Evolutionary conservation across 768 basidiomycete species (phyloP).

Genomic region (Boletales sp.): DNA sequence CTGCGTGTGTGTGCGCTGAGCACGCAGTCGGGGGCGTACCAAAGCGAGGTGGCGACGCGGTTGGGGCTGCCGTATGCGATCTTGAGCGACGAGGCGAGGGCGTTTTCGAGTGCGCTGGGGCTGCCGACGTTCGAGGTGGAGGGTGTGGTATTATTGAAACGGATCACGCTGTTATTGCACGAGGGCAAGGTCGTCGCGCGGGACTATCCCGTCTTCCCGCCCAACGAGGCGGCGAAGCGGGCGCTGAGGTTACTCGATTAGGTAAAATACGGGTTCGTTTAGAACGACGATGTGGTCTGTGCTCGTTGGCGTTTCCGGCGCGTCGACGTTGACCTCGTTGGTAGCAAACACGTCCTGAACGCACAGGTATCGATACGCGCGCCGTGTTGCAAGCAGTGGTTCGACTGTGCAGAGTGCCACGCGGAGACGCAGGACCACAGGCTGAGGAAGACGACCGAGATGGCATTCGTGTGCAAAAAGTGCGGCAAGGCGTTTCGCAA

Average conservation of each 20-base stretch:
- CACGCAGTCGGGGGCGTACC: conserved; percentile 17
- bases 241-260: conserved; percentile 4
- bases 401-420: conserved; percentile 95
- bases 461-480: conserved; percentile 82
- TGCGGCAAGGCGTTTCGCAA: conserved; percentile 96
- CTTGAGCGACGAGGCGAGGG: conserved; percentile 13
- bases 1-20: conserved; percentile 17
- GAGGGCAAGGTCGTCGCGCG: conserved; percentile 8
- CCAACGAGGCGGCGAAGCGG: conserved; percentile 14
- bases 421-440: conserved; percentile 75
- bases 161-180: conserved; percentile 17
- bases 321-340: background rate
- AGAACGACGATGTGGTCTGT: conserved; percentile 25
- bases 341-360: conserved; percentile 93
- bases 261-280: background rate
- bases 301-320: background rate
- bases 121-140: conserved; percentile 19
- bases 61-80: conserved; percentile 18
- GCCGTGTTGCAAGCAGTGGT: conserved; percentile 98
- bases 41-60: conserved; percentile 15
- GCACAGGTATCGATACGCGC: conserved; percentile 95
- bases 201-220: conserved; percentile 23
- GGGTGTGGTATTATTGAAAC: conserved; percentile 16
- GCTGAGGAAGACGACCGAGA: conserved; percentile 75
- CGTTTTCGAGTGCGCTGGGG: conserved; percentile 8